Evolutionary conservation across 2,329 filamentous ascomycete genomes (phyloP), one percentile per base, ranked within the genome.

Genomic region (Drechslerella coelobrocha): DNA sequence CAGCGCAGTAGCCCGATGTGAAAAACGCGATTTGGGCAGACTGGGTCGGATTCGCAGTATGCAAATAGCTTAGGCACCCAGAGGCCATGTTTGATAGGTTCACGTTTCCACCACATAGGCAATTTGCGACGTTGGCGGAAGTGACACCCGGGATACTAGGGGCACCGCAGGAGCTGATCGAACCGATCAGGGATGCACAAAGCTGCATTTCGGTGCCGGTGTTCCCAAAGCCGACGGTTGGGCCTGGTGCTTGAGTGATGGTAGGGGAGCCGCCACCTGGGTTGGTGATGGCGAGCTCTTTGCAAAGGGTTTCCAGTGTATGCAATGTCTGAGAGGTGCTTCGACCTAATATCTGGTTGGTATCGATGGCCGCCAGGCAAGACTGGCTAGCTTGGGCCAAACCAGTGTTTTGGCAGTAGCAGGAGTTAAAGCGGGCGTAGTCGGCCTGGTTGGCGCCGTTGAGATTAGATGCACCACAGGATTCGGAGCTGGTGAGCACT

Each of bases 341-440:
- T 29, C 43, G 56, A 8, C 45, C 56, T 19, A 61, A n/a, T 2
- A 61, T 2, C 21, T 61, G 56, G 21, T 10, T 43, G 19, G n/a
- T 21, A 31, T 61, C 56, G 34, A 61, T 9, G 6, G 10, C 27
- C 4, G 29, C 19, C 21, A 61, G 21, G 9, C 56, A 61, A 9
- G 27, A 19, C 23, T 61, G 56, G 2, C 45, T 34, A 4, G 56
- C 43, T 19, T 12, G 9, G 1, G 21, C 10, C 9, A 61, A 12
- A n/a, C 23, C 43, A 4, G 43, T 26, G 19, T 61, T 61, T n/a
- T 52, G 45, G n/a, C 56, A 61, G 47, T 51, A 61, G 24, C 56
- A 61, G 23, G 19, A 24, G 45, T 52, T 51, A 39, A 61, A 61
- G 5, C 31, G 31, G 27, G 12, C 41, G 10, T 23, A 37, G 21